These are phyloP conservation scores for Phytopythium delawarense DNA, from an alignment of 352 stramenopile genomes.

Conservation along the genomic window DNA sequence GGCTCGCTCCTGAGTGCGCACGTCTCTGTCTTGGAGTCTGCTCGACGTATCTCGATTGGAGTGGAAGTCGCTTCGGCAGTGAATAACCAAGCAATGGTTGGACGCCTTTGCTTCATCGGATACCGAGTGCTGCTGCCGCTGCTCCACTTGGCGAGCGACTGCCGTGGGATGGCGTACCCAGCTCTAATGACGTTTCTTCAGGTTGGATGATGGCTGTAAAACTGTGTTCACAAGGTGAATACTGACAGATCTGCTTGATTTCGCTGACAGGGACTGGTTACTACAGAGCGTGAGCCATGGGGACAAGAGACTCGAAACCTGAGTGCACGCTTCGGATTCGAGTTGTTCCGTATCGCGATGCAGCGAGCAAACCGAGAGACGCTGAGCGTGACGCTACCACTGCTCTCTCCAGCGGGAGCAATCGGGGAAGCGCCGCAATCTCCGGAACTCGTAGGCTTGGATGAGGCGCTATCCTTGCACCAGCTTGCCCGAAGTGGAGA, in stretches of 20 bases:
- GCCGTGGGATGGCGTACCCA: slow-evolving; percentile 36
- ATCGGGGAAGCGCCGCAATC: neutral
- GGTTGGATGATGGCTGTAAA: slow-evolving; percentile 5
- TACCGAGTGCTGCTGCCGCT: slow-evolving; percentile 64
- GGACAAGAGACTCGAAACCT: slow-evolving; percentile 49
- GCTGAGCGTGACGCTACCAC: neutral
- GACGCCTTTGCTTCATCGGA: slow-evolving; percentile 54
- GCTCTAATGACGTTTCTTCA: slow-evolving; percentile 55
- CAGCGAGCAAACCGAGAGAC: slow-evolving; percentile 16
- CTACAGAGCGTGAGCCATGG: slow-evolving; percentile 21
- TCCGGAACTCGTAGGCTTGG: neutral
- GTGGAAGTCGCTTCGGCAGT: slow-evolving; percentile 58
- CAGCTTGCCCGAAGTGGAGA: neutral
- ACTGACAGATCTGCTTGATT: slow-evolving; percentile 8
- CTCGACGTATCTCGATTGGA: slow-evolving; percentile 43
- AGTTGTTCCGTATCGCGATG: slow-evolving; percentile 46
- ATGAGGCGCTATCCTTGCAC: slow-evolving; percentile 2
- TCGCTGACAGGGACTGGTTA: neutral
- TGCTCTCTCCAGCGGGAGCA: neutral
- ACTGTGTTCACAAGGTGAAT: neutral
- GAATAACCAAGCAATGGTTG: slow-evolving; percentile 45
- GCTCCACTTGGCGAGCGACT: slow-evolving; percentile 45
- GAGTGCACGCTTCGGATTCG: slow-evolving; percentile 46
- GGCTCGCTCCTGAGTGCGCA: slow-evolving; percentile 27
- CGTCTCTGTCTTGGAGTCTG: slow-evolving; percentile 38